A percentile compares a stretch with the other conserved stretches of the same genome.
Evolutionary conservation across 2,329 filamentous ascomycete genomes (phyloP).

Genomic region (Penicillium capsulatum): DNA sequence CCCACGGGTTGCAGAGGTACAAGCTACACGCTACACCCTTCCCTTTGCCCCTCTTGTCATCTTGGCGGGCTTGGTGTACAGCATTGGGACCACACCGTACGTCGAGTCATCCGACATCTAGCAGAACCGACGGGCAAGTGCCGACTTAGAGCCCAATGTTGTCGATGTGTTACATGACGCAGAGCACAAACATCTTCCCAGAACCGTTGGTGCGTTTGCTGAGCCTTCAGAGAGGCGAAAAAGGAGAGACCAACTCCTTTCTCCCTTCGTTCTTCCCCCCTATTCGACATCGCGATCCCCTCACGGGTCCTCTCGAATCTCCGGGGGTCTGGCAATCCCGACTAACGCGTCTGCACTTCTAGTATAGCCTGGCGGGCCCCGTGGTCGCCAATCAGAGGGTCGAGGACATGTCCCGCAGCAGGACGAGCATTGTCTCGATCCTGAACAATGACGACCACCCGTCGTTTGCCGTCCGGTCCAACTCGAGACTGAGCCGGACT

Average conservation of each 20-base stretch:
- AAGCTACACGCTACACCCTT: no score
- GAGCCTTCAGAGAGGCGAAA: constrained; percentile 8
- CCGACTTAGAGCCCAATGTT: constrained; percentile 28
- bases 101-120: constrained; percentile 14
- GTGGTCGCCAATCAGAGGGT: constrained; percentile 13
- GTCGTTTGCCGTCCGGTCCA: constrained; percentile 42
- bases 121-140: constrained; percentile 21
- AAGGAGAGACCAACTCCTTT: constrained; percentile 9
- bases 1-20: no score
- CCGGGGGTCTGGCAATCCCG: constrained; percentile 1
- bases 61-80: no score
- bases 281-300: constrained; percentile 6
- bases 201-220: constrained; percentile 28
- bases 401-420: constrained; percentile 32
- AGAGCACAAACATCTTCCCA: constrained; percentile 33
- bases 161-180: constrained; percentile 32
- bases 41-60: no score
- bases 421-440: constrained; percentile 41
- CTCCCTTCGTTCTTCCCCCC: constrained; percentile 6
- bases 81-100: neutral
- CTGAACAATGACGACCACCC: constrained; percentile 48
- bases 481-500: constrained; percentile 20
- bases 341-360: constrained; percentile 4
- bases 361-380: constrained; percentile 19
- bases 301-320: constrained; percentile 7